A percentile compares a stretch with the other conserved stretches of the same genome.
These are phyloP conservation scores for Larix kaempferi DNA, from an alignment of 75 land plant genomes.

Conservation along the genomic window DNA sequence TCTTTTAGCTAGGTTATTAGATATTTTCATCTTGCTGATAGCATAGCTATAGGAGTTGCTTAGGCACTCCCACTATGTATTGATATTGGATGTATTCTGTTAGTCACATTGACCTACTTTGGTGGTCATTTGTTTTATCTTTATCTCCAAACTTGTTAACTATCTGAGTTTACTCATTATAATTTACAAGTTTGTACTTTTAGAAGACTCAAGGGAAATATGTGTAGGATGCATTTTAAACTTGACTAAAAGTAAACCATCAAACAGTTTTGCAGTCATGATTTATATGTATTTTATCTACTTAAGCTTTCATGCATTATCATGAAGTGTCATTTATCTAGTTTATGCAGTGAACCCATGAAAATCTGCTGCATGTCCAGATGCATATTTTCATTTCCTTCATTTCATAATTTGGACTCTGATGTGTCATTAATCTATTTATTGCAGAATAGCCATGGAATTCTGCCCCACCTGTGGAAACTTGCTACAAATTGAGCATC, in stretches of 20 bases:
- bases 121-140: no score
- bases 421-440: not conserved
- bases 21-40: no score
- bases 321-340: not conserved
- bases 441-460: slow-evolving; percentile 28
- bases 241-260: not conserved
- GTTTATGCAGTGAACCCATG: not conserved
- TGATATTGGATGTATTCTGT: no score
- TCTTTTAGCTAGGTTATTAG: no score
- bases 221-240: slow-evolving; percentile 1
- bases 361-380: not conserved
- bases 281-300: not conserved
- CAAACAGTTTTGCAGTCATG: not conserved
- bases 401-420: not conserved
- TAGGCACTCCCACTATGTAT: no score
- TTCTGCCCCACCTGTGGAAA: slow-evolving; percentile 54
- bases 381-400: not conserved
- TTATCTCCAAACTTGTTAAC: no score
- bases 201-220: not conserved
- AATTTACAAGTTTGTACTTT: not conserved
- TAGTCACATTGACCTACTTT: no score
- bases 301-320: not conserved
- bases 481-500: slow-evolving; percentile 35
- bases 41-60: no score
- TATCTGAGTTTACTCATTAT: not conserved